Evolutionary conservation across 371 early-diverging fungal species (phyloP), one percentile per base, ranked within the genome.

Genomic region (Coemansia sp.): DNA sequence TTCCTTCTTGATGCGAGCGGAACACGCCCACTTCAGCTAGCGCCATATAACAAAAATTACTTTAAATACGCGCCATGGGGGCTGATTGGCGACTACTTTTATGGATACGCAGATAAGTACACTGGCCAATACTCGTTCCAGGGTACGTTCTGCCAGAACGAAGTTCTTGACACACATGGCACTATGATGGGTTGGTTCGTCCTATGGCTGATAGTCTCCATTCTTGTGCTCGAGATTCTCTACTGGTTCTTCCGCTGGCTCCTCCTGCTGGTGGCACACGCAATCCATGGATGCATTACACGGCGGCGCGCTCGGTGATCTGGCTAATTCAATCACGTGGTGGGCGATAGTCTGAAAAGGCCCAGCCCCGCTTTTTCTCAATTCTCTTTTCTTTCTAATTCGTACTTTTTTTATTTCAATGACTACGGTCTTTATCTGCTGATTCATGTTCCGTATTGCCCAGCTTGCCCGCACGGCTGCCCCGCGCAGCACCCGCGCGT

Each of bases 81-180:
- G 1, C 63, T 71, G 6, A 51, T 89, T 2, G 88, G 86, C 4
- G 75, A 83, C 62, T 87, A 85, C 64, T 86, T 87, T 70, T 72
- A 80, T 34, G 84, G 85, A 72, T 89, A 86, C 63, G 88, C 84
- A 69, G 68, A 61, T 11, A 79, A 84, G 18, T 66, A 72, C 60
- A 84, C 84, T 59, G 89, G 89, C n/a, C 87, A 87, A 86, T 89
- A 88, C 69, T 87, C 88, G 31, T 90, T 90, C 69, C 85, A 86
- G 62, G 87, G 82, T 0, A 82, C 86, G 0, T 88, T 85, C 71
- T 90, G 90, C 61, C 88, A 88, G 45, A 72, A 82, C 14, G 71
- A 84, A 34, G 27, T 71, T 10, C 31, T 87, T 6, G 59, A 68
- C 2, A 64, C 87, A 5, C 81, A 84, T 24, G 69, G 76, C 45